These are phyloP conservation scores for Tympanopsis confertula DNA, from an alignment of 2,329 filamentous ascomycete species.

Conservation along the genomic window DNA sequence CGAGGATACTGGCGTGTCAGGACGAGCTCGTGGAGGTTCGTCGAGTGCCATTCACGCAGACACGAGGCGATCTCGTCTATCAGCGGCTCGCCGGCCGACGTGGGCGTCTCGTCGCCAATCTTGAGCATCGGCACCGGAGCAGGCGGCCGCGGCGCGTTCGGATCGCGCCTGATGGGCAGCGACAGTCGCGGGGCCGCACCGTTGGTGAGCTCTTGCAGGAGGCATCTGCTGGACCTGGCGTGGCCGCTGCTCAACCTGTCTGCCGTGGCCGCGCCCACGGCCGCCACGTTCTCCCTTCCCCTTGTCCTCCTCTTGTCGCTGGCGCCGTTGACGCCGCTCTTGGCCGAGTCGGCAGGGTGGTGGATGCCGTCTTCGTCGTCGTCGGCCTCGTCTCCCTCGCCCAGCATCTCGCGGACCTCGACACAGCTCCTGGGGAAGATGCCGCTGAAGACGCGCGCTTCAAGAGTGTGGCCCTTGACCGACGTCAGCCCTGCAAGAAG, in stretches of 20 bases:
- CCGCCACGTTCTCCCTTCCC: background rate
- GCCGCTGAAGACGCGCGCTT: conserved; percentile 94
- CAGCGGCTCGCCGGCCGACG: conserved; percentile 75
- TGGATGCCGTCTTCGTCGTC: conserved; percentile 17
- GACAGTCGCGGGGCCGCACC: conserved; percentile 18
- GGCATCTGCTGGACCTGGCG: conserved; percentile 3
- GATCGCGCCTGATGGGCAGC: conserved; percentile 43
- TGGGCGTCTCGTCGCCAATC: conserved; percentile 91
- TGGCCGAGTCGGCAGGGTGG: conserved; percentile 33
- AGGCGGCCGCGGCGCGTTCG: conserved; percentile 62
- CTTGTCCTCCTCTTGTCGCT: conserved; percentile 15
- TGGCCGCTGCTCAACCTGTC: conserved; percentile 9
- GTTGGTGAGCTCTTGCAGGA: conserved; percentile 2
- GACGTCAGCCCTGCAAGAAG: conserved; percentile 84
- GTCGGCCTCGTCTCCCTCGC: conserved; percentile 46
- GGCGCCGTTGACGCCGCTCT: conserved; percentile 30
- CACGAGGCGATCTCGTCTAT: conserved; percentile 98
- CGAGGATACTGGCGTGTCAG: conserved; percentile 70
- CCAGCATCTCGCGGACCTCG: conserved; percentile 84
- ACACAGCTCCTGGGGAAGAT: conserved; percentile 94
- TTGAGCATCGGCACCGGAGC: conserved; percentile 96
- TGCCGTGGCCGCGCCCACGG: conserved; percentile 1
- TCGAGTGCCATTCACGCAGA: conserved; percentile 94
- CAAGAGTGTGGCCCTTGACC: conserved; percentile 81
- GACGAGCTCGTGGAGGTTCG: conserved; percentile 84